These are phyloP conservation scores for Lactifluus hygrophoroides DNA, from an alignment of 768 basidiomycete genomes.

Conservation along the genomic window DNA sequence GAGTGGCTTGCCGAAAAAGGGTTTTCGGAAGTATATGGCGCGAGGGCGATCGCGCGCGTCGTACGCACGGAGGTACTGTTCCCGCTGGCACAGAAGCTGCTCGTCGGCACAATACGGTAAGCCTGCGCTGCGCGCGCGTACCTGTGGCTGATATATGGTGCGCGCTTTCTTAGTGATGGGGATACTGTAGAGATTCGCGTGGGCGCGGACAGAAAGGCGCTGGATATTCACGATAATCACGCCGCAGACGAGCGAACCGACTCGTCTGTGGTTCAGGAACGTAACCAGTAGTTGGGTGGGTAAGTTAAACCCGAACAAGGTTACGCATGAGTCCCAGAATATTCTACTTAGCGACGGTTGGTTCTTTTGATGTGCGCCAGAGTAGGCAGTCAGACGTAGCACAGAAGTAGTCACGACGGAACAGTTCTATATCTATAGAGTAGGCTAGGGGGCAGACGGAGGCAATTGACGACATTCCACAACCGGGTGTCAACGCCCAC, in stretches of 20 bases:
- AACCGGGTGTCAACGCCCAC: too few relatives aligned
- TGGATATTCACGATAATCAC: conserved; percentile 61
- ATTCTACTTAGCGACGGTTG: too few relatives aligned
- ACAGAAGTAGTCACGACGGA: too few relatives aligned
- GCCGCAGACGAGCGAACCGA: conserved; percentile 31
- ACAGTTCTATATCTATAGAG: too few relatives aligned
- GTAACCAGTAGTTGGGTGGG: not conserved
- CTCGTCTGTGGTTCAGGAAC: not conserved
- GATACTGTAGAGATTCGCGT: conserved; percentile 55
- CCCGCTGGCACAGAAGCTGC: conserved; percentile 70
- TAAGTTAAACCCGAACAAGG: too few relatives aligned
- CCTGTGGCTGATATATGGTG: not conserved
- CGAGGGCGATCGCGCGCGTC: conserved; percentile 79
- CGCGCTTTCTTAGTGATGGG: conserved; percentile 42
- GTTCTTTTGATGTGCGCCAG: too few relatives aligned
- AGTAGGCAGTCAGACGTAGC: too few relatives aligned
- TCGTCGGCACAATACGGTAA: conserved; percentile 71
- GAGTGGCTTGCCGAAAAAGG: conserved; percentile 69
- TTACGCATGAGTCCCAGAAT: too few relatives aligned
- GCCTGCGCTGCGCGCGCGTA: conserved; percentile 1
- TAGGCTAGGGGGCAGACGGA: too few relatives aligned
- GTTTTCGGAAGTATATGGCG: conserved; percentile 81
- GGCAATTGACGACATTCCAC: too few relatives aligned
- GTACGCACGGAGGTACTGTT: conserved; percentile 76
- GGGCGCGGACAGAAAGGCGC: conserved; percentile 30